phyloP scores from a whole-genome alignment of 228 moss, liverwort and hornwort species.

The Sphagnum fallax region DNA sequence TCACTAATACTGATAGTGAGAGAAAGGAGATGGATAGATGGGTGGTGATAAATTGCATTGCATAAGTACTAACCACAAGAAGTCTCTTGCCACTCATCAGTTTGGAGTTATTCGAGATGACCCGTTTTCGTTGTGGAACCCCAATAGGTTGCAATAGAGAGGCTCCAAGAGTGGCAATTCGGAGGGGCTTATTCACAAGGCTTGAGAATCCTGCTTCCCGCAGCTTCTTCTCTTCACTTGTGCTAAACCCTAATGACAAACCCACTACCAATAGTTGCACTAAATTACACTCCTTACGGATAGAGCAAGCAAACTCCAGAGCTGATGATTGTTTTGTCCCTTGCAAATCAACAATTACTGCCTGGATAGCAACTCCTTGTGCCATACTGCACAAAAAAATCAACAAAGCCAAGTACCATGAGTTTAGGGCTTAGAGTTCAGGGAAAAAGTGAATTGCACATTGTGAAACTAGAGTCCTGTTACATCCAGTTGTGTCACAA shows the following conservation, averaged over 20 bases:
- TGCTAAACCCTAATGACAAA: slow-evolving; percentile 25
- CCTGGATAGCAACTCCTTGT: slow-evolving; percentile 20
- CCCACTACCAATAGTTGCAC: slow-evolving; percentile 50
- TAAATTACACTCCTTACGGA: slow-evolving; percentile 26
- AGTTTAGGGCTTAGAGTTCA: too few species aligned
- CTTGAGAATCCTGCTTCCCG: slow-evolving; percentile 52
- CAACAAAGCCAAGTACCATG: too few species aligned
- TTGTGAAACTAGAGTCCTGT: too few species aligned
- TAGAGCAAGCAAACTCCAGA: slow-evolving; percentile 28
- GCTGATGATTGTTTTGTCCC: slow-evolving; percentile 23
- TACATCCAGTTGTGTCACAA: too few species aligned
- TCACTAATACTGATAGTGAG: too few species aligned
- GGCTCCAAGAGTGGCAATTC: slow-evolving; percentile 52
- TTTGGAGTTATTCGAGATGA: slow-evolving; percentile 25
- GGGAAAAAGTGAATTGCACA: too few species aligned
- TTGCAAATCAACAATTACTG: slow-evolving; percentile 53
- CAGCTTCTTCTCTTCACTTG: slow-evolving; percentile 37
- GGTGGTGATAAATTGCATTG: neutral
- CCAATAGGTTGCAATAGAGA: slow-evolving; percentile 58
- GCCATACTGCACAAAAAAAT: slow-evolving; percentile 23
- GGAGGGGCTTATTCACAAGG: slow-evolving; percentile 59
- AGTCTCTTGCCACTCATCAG: slow-evolving; percentile 56
- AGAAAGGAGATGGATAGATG: too few species aligned
- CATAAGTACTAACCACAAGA: slow-evolving; percentile 50
- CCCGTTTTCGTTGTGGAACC: slow-evolving; percentile 26